These are phyloP conservation scores for Laguncularia racemosa DNA, from an alignment of 345 rosid species.

Conservation along the genomic window DNA sequence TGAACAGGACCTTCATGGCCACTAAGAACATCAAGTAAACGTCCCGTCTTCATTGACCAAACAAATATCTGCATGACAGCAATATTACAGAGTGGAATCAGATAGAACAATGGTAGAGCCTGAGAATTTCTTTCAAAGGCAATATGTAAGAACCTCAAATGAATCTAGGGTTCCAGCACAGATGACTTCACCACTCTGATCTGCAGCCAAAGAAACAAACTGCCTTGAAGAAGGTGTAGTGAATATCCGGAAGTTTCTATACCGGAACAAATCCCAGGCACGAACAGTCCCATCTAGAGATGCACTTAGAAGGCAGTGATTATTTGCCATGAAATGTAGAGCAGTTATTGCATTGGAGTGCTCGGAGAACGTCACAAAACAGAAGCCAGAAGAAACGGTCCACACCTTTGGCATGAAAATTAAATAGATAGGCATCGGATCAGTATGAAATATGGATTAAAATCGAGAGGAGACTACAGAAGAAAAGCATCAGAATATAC, in stretches of 20 bases:
- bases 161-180: conserved; percentile 97
- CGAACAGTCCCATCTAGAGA: conserved; percentile 98
- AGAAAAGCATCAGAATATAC: too few relatives aligned
- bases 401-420: conserved; percentile 56
- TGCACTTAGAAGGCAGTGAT: conserved; percentile 79
- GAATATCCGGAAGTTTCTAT: conserved; percentile 88
- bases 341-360: conserved; percentile 94
- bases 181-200: conserved; percentile 88
- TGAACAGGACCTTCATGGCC: conserved; percentile 99
- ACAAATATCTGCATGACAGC: conserved; percentile 58
- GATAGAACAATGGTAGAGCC: not conserved
- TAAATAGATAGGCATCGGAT: too few relatives aligned
- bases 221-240: conserved; percentile 90
- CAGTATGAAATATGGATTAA: too few relatives aligned
- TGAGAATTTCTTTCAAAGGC: not conserved
- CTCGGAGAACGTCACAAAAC: conserved; percentile 92
- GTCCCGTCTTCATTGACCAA: conserved; percentile 99
- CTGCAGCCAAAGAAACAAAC: conserved; percentile 92
- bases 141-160: conserved; percentile 58
- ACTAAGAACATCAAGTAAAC: conserved; percentile 80
- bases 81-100: conserved; percentile 8
- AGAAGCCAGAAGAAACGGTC: conserved; percentile 90
- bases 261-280: conserved; percentile 96
- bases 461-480: too few relatives aligned
- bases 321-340: conserved; percentile 93